Base-by-base conservation (phyloP, 2,329 filamentous ascomycete species). In the Talaromyces sp. region DNA sequence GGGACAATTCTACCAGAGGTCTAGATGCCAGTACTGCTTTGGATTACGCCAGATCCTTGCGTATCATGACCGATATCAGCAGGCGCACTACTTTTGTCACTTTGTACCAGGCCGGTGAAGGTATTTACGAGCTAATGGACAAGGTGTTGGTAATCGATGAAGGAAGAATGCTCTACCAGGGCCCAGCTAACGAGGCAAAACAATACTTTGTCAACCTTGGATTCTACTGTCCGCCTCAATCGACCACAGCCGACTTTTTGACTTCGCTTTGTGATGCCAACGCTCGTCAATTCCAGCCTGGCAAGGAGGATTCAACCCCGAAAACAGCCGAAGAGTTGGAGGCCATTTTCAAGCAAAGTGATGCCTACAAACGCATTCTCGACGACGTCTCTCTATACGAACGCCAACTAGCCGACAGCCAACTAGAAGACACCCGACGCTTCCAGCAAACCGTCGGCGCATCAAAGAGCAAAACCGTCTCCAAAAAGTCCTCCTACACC, bases 1-100 rank as follows among this genome's bases (percentile, higher is more conserved):
- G 90, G 89, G 91, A 94, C 70, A 94, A 94, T 75, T 89, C 86
- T 0, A 94, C 91, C 0, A 83, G 91, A 58, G 91, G 91, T n/a
- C 80, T 94, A 0, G 91, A 95, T 73, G 89, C 90, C 1, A 91
- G 88, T 1, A 93, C 91, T 0, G 91, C 91, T 4, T 81, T 93
- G 4, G 91, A 93, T 72, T 94, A 91, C 70, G 89, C 88, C 10
- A 89, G 88, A 65, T 88, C 86, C 0, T 79, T 90, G 1, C 84
- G 88, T 15, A 84, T 89, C 66, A 91, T 93, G 86, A 93, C 91
- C 3, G 89, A 93, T 67, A 86, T 93, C 67, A 88, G 85, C 72
- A 87, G 91, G 69, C 85, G 88, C 7, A 91, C 89, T 0, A 90
- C 88, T 0, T 81, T 90, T 17, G 89, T 90, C 1, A 91, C 89